Percentiles rank a stretch among this genome's conserved stretches.
Evolutionary conservation across 331 rosid genomes (phyloP).

Genomic region (Saraca asoca): DNA sequence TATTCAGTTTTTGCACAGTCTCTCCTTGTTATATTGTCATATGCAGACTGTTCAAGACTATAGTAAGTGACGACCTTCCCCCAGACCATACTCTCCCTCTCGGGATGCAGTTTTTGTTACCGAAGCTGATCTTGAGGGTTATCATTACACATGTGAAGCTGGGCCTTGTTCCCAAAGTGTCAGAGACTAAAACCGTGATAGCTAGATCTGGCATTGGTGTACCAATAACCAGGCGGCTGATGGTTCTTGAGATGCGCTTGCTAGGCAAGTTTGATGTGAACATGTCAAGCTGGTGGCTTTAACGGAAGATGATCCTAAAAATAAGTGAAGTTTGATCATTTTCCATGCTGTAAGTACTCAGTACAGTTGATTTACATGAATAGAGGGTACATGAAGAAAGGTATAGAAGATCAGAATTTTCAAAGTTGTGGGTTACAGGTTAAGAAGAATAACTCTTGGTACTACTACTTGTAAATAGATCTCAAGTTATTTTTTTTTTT

Average conservation of each 20-base stretch:
- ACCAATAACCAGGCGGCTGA: conserved; percentile 63
- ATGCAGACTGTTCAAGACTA: conserved; percentile 87
- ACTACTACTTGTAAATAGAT: no score
- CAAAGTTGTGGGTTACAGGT: no score
- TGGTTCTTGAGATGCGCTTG: conserved; percentile 87
- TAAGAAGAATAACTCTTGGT: no score
- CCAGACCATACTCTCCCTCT: conserved; percentile 61
- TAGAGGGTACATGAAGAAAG: no score
- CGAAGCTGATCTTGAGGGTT: conserved; percentile 93
- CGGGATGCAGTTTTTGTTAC: conserved; percentile 87
- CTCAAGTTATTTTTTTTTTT: no score
- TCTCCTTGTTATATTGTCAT: conserved; percentile 18
- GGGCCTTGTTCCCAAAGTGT: conserved; percentile 54
- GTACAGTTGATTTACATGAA: no score
- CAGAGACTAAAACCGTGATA: conserved; percentile 73
- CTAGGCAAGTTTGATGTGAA: conserved; percentile 40
- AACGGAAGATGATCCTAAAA: no score
- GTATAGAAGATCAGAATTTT: no score
- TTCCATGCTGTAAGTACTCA: no score
- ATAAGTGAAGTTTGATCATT: no score
- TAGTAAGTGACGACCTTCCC: conserved; percentile 42
- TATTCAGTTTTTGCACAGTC: no score
- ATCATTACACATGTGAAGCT: conserved; percentile 67
- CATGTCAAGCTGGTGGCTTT: no score
- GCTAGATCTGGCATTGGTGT: conserved; percentile 67